Evolutionary conservation across 2,329 filamentous ascomycete genomes (phyloP).

Genomic region (Aspergillus phoenicis): DNA sequence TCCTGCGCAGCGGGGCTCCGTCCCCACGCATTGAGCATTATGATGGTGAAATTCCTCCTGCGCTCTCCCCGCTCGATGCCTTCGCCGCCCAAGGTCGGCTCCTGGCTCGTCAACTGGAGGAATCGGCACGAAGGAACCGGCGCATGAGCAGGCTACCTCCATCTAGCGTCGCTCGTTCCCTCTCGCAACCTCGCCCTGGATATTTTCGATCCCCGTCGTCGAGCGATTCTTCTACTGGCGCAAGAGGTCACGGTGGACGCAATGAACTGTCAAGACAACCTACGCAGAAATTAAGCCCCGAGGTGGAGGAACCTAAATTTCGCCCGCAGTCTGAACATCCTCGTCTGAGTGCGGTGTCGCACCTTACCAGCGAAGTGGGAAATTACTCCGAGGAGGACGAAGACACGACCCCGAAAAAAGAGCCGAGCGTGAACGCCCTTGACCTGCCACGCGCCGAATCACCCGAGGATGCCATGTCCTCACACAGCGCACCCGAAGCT

Average conservation of each 20-base stretch:
- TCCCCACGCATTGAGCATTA: slow-evolving; percentile 74
- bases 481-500: slow-evolving; percentile 18
- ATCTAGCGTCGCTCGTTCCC: slow-evolving; percentile 77
- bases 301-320: slow-evolving; percentile 48
- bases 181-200: slow-evolving; percentile 74
- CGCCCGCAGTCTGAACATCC: slow-evolving; percentile 76
- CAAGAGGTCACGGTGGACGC: slow-evolving; percentile 14
- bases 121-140: slow-evolving; percentile 71
- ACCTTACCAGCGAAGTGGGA: slow-evolving; percentile 30
- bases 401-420: slow-evolving; percentile 35
- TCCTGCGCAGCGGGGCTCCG: slow-evolving; percentile 58
- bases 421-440: slow-evolving; percentile 26
- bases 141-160: slow-evolving; percentile 85
- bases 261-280: slow-evolving; percentile 37
- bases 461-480: slow-evolving; percentile 31
- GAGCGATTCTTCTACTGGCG: slow-evolving; percentile 46
- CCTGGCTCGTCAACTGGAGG: slow-evolving; percentile 83
- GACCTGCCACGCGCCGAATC: slow-evolving; percentile 36
- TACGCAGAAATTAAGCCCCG: slow-evolving; percentile 42
- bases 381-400: slow-evolving; percentile 31
- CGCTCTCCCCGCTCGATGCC: slow-evolving; percentile 90
- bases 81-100: slow-evolving; percentile 90
- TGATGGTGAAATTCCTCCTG: slow-evolving; percentile 76
- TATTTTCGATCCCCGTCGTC: slow-evolving; percentile 77
- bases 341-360: slow-evolving; percentile 65